These are phyloP conservation scores for Coleophoma cylindrospora DNA, from an alignment of 2,329 filamentous ascomycete species.

Conservation along the genomic window DNA sequence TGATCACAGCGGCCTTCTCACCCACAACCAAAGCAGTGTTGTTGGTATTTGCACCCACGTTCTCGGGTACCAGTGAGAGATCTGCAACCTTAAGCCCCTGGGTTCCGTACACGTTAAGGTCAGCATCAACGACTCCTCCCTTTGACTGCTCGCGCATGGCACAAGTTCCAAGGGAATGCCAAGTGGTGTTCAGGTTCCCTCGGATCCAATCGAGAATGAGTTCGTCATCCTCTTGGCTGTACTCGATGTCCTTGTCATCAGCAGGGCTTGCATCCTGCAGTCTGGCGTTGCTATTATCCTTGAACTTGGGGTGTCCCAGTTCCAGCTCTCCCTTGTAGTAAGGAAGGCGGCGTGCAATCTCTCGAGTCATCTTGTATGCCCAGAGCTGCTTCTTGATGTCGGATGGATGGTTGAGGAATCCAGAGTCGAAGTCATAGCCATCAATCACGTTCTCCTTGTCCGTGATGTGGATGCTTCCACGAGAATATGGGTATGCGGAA, in stretches of 20 bases:
- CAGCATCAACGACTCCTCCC: conserved; percentile 32
- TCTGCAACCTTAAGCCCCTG: conserved; percentile 36
- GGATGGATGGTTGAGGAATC: conserved; percentile 49
- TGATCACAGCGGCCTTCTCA: conserved; percentile 34
- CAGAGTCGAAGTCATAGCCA: conserved; percentile 49
- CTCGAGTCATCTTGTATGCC: conserved; percentile 61
- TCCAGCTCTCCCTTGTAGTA: conserved; percentile 43
- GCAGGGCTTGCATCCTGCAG: conserved; percentile 16
- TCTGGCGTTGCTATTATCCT: conserved; percentile 33
- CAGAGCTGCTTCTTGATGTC: conserved; percentile 55
- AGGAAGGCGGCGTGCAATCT: conserved; percentile 50
- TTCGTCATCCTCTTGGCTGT: conserved; percentile 25
- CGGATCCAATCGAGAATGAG: conserved; percentile 37
- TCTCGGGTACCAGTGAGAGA: conserved; percentile 28
- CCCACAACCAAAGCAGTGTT: conserved; percentile 37
- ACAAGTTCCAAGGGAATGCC: conserved; percentile 35
- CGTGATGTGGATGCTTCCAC: conserved; percentile 56
- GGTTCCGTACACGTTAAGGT: conserved; percentile 34
- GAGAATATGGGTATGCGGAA: conserved; percentile 55
- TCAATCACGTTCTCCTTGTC: conserved; percentile 33
- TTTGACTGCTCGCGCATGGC: conserved; percentile 30
- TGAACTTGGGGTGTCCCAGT: conserved; percentile 38
- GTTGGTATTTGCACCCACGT: conserved; percentile 40
- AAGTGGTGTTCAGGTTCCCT: conserved; percentile 32
- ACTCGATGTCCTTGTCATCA: conserved; percentile 33